Conservation (phyloP, 192 early-diverging fungal species). For the Backusella parvicylindrica region DNA sequence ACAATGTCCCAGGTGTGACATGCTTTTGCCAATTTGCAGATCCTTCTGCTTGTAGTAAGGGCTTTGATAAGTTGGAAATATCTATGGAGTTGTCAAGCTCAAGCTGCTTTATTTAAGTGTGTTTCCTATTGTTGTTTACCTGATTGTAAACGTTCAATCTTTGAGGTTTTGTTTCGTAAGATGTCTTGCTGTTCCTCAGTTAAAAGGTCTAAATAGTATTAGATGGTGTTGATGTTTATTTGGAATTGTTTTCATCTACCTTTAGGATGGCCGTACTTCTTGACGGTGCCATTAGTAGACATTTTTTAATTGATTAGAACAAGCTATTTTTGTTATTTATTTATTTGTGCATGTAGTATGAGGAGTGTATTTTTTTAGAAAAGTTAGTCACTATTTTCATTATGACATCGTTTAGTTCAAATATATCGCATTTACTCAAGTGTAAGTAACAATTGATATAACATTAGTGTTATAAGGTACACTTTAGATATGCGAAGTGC, state of each 20-base stretch:
- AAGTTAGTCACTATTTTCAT: background rate
- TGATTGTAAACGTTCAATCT: conserved; percentile 33
- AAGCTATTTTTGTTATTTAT: background rate
- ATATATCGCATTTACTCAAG: background rate
- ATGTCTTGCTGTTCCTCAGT: conserved; percentile 36
- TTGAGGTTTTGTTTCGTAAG: conserved; percentile 20
- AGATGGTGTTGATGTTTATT: background rate
- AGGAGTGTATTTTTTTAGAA: background rate
- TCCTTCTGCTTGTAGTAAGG: conserved; percentile 13
- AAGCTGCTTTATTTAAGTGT: background rate
- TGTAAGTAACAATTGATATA: background rate
- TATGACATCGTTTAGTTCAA: background rate
- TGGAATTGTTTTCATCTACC: background rate
- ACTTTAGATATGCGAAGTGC: background rate
- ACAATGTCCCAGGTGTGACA: conserved; percentile 40
- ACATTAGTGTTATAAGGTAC: background rate
- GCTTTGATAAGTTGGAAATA: conserved; percentile 23
- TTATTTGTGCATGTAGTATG: background rate
- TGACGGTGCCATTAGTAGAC: background rate
- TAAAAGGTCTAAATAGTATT: conserved; percentile 19
- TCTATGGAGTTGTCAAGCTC: conserved; percentile 2
- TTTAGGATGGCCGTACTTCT: background rate
- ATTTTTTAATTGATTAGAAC: background rate
- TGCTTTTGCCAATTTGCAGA: conserved; percentile 35
- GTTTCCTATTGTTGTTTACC: conserved; percentile 10